Conservation (phyloP, 1,284 basidiomycete species). For the Trametes versicolor region DNA sequence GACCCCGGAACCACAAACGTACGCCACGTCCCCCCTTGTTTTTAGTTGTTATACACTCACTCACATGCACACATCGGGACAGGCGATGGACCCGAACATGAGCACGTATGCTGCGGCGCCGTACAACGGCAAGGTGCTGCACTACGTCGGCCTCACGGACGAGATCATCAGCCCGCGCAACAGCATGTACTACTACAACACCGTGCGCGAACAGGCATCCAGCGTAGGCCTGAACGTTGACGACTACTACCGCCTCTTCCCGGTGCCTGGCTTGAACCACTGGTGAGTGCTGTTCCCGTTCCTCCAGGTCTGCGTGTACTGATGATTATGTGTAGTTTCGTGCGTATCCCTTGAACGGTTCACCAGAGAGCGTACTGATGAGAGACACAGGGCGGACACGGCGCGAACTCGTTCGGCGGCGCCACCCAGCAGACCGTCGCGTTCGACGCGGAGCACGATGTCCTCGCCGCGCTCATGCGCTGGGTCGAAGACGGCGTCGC, state of each 20-base stretch:
- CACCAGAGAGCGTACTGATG: no score
- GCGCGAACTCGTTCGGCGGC: slow-evolving; percentile 40
- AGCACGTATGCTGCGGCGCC: slow-evolving; percentile 39
- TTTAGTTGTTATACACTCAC: no score
- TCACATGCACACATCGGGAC: neutral
- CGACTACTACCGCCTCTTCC: slow-evolving; percentile 51
- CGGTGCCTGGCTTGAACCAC: slow-evolving; percentile 54
- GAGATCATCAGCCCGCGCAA: slow-evolving; percentile 49
- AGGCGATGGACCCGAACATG: slow-evolving; percentile 42
- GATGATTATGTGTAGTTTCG: no score
- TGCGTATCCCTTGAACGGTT: no score
- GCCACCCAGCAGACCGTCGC: slow-evolving; percentile 39
- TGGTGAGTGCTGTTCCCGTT: slow-evolving; percentile 40
- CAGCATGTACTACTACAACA: slow-evolving; percentile 48
- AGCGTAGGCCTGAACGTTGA: slow-evolving; percentile 40
- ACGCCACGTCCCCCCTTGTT: neutral
- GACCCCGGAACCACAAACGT: slow-evolving; percentile 37
- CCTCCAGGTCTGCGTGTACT: no score
- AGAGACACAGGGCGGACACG: slow-evolving; percentile 38
- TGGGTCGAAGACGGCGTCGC: slow-evolving; percentile 53
- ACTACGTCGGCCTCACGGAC: slow-evolving; percentile 46
- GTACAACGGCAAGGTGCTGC: slow-evolving; percentile 44
- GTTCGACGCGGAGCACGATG: slow-evolving; percentile 44
- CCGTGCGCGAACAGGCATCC: slow-evolving; percentile 38
- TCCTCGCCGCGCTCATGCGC: slow-evolving; percentile 49